A percentile compares a stretch with the other conserved stretches of the same genome.
These are phyloP conservation scores for Geotrichum europaeum DNA, from an alignment of 1,139 yeast species.

Conservation along the genomic window DNA sequence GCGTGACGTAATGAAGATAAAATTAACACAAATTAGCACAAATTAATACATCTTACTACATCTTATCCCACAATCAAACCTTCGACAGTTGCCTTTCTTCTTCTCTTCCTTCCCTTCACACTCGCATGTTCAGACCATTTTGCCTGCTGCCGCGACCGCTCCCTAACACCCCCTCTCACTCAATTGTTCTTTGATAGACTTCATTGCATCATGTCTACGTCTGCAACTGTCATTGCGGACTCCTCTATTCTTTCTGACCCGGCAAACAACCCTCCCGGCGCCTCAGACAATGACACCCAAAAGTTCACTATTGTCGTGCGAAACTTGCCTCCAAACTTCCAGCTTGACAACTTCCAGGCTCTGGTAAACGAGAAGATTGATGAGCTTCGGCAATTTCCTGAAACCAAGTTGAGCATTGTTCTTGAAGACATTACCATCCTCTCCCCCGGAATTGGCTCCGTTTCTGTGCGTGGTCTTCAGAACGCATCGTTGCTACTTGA, in stretches of 20 bases:
- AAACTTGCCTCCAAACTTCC: neutral
- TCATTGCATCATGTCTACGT: neutral
- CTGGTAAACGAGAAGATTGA: neutral
- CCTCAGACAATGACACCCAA: neutral
- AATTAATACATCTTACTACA: neutral
- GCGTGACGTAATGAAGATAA: too few species aligned
- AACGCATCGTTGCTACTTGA: neutral
- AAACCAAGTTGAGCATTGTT: neutral
- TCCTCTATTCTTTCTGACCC: neutral
- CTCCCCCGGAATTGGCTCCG: neutral
- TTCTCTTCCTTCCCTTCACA: neutral
- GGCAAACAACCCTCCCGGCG: neutral
- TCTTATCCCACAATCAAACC: neutral
- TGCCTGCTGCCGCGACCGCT: neutral
- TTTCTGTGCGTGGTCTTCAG: neutral
- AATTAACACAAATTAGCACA: too few species aligned
- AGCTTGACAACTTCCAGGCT: neutral
- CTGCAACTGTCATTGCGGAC: neutral
- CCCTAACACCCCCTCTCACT: neutral
- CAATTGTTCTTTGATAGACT: neutral
- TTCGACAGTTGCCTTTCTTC: neutral
- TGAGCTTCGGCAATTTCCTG: neutral
- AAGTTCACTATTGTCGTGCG: neutral
- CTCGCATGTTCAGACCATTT: neutral
- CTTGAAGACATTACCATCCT: neutral